These are phyloP conservation scores for Saccharomycopsis fibuligera DNA, from an alignment of 805 yeast genomes.

Conservation along the genomic window DNA sequence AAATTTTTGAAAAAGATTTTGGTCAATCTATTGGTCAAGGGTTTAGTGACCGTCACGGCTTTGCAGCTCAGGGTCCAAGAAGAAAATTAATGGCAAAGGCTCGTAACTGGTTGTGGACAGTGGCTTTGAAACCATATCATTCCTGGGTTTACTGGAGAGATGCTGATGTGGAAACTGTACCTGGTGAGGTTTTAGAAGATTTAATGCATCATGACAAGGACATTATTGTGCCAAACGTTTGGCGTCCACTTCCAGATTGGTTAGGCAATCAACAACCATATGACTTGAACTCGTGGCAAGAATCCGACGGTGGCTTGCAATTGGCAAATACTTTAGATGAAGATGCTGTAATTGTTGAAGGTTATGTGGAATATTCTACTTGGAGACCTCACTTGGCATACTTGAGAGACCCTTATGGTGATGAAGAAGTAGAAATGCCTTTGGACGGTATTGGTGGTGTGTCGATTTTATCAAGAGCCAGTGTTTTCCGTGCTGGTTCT, in stretches of 20 bases:
- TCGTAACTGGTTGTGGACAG: conserved; percentile 73
- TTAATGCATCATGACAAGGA: conserved; percentile 67
- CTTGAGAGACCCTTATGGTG: conserved; percentile 53
- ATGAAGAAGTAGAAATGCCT: conserved; percentile 57
- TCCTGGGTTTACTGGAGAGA: conserved; percentile 93
- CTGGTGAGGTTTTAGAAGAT: conserved; percentile 67
- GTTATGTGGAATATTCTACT: conserved; percentile 81
- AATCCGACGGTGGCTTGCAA: conserved; percentile 68
- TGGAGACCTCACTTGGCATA: conserved; percentile 81
- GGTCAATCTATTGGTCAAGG: conserved; percentile 85
- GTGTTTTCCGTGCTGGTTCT: conserved; percentile 70
- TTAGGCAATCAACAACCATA: conserved; percentile 90
- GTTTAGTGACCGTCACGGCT: conserved; percentile 76
- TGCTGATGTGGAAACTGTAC: conserved; percentile 78
- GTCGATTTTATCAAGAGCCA: conserved; percentile 69
- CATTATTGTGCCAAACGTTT: conserved; percentile 79
- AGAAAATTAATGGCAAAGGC: conserved; percentile 84
- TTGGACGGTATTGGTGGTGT: conserved; percentile 88
- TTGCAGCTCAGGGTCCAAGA: conserved; percentile 78
- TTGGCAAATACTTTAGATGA: conserved; percentile 60
- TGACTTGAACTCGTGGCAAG: conserved; percentile 95
- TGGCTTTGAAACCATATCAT: conserved; percentile 73
- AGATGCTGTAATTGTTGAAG: conserved; percentile 85
- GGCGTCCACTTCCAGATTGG: conserved; percentile 95
- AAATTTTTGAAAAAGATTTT: conserved; percentile 75